Conservation (phyloP, 2,329 filamentous ascomycete species). For the Xylariaceae sp. region DNA sequence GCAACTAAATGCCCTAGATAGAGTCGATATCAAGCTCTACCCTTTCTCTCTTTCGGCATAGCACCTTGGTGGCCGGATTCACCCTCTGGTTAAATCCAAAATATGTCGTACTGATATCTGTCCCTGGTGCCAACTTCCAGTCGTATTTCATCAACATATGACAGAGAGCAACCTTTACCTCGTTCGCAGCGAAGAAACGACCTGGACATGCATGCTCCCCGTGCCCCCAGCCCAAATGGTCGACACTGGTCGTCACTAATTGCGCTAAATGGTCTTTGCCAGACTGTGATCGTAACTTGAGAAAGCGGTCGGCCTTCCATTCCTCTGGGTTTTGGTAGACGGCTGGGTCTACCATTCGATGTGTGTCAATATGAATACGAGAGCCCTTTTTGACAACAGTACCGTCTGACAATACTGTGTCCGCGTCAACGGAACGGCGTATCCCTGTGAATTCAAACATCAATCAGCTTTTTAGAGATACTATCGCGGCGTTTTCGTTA, state of each 20-base stretch:
- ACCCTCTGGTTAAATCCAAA: constrained; percentile 12
- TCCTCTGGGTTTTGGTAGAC: constrained; percentile 34
- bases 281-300: constrained; percentile 29
- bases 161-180: constrained; percentile 43
- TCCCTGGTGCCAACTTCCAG: constrained; percentile 31
- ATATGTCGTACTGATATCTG: not conserved
- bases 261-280: constrained; percentile 37
- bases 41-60: constrained; percentile 16
- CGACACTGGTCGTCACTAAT: constrained; percentile 40
- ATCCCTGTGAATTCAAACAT: constrained; percentile 21
- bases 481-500: not conserved
- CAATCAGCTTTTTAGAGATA: not conserved
- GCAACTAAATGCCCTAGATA: not conserved
- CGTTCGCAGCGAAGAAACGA: constrained; percentile 44
- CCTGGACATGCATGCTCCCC: constrained; percentile 44
- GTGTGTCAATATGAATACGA: constrained; percentile 33
- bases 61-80: constrained; percentile 16
- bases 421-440: constrained; percentile 28
- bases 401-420: constrained; percentile 33
- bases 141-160: constrained; percentile 39
- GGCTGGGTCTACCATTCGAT: constrained; percentile 34
- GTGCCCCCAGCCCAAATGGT: constrained; percentile 46
- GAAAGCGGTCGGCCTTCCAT: constrained; percentile 35
- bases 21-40: constrained; percentile 27
- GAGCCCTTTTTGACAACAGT: constrained; percentile 31